A percentile compares a stretch with the other conserved stretches of the same genome.
Evolutionary conservation across 179 eudicot genomes (phyloP).

Genomic region (Amaranthus tricolor): DNA sequence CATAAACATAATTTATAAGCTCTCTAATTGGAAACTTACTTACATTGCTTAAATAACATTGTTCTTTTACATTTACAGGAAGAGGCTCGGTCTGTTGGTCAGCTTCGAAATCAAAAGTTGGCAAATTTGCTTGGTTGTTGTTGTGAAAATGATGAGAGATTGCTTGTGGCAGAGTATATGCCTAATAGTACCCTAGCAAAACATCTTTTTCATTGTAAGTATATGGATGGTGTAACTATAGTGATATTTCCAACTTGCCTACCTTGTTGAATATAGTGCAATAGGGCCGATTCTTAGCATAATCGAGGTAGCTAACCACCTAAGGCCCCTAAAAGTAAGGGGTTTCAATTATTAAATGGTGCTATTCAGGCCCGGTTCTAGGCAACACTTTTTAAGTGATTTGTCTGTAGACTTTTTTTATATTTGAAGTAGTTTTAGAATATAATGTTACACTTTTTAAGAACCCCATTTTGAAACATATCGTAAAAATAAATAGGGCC

Average conservation of each 20-base stretch:
- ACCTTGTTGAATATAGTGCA: too few relatives aligned
- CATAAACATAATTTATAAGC: background rate
- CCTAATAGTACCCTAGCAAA: constrained; percentile 62
- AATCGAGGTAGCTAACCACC: too few relatives aligned
- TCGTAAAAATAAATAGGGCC: too few relatives aligned
- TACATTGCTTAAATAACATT: background rate
- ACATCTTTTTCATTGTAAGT: constrained; percentile 65
- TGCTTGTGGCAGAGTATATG: constrained; percentile 60
- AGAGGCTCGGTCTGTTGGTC: constrained; percentile 53
- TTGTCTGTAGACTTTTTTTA: too few relatives aligned
- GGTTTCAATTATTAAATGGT: too few relatives aligned
- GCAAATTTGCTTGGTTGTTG: constrained; percentile 54
- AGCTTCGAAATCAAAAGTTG: constrained; percentile 42
- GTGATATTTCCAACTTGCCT: constrained; percentile 1
- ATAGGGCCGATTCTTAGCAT: too few relatives aligned
- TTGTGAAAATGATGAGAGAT: constrained; percentile 54
- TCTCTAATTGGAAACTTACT: background rate
- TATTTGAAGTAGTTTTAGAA: too few relatives aligned
- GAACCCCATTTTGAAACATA: too few relatives aligned
- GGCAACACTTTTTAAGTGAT: too few relatives aligned
- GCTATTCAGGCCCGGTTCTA: too few relatives aligned
- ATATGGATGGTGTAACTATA: background rate
- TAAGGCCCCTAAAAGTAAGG: too few relatives aligned
- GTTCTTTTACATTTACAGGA: constrained; percentile 38
- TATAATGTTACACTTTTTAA: too few relatives aligned